Percentiles rank a stretch among this genome's conserved stretches.
Conservation (phyloP, 257 asterid genomes). For the Solanum chiquidenum region DNA sequence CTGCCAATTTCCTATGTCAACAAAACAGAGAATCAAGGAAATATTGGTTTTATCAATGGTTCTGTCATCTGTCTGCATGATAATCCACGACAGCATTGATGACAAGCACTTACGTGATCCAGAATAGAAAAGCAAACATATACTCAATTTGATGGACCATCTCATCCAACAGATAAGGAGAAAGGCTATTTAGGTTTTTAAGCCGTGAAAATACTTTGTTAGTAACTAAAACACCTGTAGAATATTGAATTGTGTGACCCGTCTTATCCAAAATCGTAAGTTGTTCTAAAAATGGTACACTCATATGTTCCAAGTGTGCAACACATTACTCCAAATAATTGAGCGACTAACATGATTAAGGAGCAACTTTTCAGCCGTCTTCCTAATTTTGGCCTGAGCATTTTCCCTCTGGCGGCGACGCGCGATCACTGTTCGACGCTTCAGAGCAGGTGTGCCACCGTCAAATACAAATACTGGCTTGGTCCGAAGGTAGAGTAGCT, state of each 20-base stretch:
- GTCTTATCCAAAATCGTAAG: background rate
- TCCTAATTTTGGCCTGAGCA: constrained; percentile 92
- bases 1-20: background rate
- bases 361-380: constrained; percentile 92
- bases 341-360: constrained; percentile 62
- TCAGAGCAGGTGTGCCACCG: constrained; percentile 92
- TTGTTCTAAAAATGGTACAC: background rate
- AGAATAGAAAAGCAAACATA: background rate
- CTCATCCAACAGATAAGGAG: background rate
- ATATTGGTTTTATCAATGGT: background rate
- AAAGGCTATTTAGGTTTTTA: background rate
- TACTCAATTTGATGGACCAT: background rate
- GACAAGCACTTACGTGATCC: background rate
- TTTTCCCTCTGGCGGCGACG: constrained; percentile 97
- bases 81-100: background rate
- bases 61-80: background rate
- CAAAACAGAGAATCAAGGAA: background rate
- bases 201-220: background rate
- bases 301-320: background rate
- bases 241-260: background rate
- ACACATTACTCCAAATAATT: background rate
- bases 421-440: constrained; percentile 86
- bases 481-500: constrained; percentile 78
- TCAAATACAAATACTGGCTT: constrained; percentile 95
- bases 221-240: background rate